Base-by-base conservation (phyloP, 495 filamentous ascomycete genomes). In the Penicillium roqueforti region DNA sequence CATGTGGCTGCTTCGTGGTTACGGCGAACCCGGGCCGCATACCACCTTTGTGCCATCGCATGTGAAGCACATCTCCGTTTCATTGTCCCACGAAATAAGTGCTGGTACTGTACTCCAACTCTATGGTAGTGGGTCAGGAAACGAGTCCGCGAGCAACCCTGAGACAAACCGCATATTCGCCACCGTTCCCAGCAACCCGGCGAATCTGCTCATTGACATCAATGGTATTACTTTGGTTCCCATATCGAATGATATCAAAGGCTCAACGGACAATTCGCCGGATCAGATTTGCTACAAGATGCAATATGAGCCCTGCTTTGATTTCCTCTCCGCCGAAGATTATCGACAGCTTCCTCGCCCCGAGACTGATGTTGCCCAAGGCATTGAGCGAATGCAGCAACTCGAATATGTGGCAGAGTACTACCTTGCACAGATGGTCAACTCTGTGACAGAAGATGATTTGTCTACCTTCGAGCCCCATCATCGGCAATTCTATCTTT, bases 281-380 rank as follows among this genome's bases (percentile, higher is more conserved):
- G 47, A 56, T 1, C 42, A 53, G 2, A 57, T 67, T 11, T 65
- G 63, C 42, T 83, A 77, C 54, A 81, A 79, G 57, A 47, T 80
- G 16, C 72, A 78, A 20, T 83, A 77, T 73, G 79, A 81, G 55
- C 77, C 69, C 0, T 72, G 76, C 53, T 66, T 55, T 42, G 68
- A 71, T 64, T 54, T 68, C 49, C 60, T 72, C 2, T 50, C 68
- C 22, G 39, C 46, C 10, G 43, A 67, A 32, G 43, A 57, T 36
- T 53, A 70, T 53, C 43, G 65, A 19, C 50, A 59, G 20, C 50
- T 59, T 11, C 42, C 57, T 9, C 61, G 61, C 9, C 43, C 51
- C 4, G 31, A 53, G 18, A 43, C 47, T 6, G 58, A 49, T 26
- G 52, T 36, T 48, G 51, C 36, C 0, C 51, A 39, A 6, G 61